Percentiles rank a stretch among this genome's conserved stretches.
Conservation (phyloP, 1,284 basidiomycete species). For the Pseudozyma hubeiensis region DNA sequence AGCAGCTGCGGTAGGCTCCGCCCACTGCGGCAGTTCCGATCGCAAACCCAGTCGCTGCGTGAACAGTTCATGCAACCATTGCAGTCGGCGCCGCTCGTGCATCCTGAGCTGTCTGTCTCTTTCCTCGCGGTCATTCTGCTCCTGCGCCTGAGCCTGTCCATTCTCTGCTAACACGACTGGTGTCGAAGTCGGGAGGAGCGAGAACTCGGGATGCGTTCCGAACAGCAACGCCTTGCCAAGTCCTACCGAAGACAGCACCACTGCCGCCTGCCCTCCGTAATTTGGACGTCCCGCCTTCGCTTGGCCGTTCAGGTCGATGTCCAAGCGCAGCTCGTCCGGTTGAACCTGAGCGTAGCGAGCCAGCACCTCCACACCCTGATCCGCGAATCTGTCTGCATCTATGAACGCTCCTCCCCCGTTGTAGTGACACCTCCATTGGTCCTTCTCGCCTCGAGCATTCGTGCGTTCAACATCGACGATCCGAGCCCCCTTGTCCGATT, state of each 20-base stretch:
- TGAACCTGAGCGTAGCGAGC: slow-evolving; percentile 69
- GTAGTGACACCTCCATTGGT: slow-evolving; percentile 70
- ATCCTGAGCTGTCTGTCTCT: slow-evolving; percentile 20
- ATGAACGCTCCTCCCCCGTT: slow-evolving; percentile 74
- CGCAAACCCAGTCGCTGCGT: slow-evolving; percentile 25
- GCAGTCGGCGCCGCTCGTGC: slow-evolving; percentile 34
- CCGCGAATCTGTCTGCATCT: slow-evolving; percentile 55
- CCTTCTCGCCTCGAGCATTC: slow-evolving; percentile 7
- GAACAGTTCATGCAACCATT: slow-evolving; percentile 41
- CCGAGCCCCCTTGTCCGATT: slow-evolving; percentile 71
- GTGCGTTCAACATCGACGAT: slow-evolving; percentile 65
- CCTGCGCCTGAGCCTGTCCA: slow-evolving; percentile 5
- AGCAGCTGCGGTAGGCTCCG: neutral
- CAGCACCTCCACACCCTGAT: slow-evolving; percentile 67
- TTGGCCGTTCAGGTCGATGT: slow-evolving; percentile 31
- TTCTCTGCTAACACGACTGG: slow-evolving; percentile 41
- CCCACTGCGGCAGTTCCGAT: slow-evolving; percentile 44
- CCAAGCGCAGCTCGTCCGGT: slow-evolving; percentile 32
- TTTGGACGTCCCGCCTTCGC: slow-evolving; percentile 5
- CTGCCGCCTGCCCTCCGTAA: slow-evolving; percentile 71
- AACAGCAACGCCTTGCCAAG: slow-evolving; percentile 75
- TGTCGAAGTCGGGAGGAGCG: slow-evolving; percentile 68
- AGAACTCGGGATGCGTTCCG: slow-evolving; percentile 77
- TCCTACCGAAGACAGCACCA: slow-evolving; percentile 73
- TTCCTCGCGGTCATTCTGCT: slow-evolving; percentile 17